phyloP scores from a whole-genome alignment of 140 eudicot genomes.

The Bidens hawaiensis region DNA sequence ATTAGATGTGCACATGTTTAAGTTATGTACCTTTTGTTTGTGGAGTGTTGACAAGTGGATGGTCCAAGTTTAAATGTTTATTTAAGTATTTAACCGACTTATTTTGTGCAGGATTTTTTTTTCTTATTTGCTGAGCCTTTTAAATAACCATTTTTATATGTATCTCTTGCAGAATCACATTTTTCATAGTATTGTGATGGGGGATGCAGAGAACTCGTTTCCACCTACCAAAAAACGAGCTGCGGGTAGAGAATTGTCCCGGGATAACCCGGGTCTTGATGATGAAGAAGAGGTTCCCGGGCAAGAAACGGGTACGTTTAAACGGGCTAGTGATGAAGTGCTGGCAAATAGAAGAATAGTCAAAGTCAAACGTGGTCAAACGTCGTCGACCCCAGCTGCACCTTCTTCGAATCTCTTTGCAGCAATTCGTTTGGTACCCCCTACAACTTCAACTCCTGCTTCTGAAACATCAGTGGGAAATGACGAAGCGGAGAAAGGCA shows the following conservation, averaged over 20 bases:
- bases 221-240: constrained; percentile 6
- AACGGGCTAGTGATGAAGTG: constrained; percentile 81
- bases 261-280: constrained; percentile 85
- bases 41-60: neutral
- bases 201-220: neutral
- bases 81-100: no score
- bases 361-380: constrained; percentile 66
- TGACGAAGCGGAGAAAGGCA: neutral
- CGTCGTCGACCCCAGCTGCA: constrained; percentile 42
- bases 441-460: constrained; percentile 24
- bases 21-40: neutral
- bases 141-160: neutral
- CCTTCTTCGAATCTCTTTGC: constrained; percentile 87
- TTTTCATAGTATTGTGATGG: neutral
- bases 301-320: constrained; percentile 65
- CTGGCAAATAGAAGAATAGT: constrained; percentile 74
- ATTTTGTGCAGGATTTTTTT: neutral
- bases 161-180: neutral
- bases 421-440: constrained; percentile 55
- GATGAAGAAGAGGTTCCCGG: constrained; percentile 66
- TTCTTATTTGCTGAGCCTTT: neutral
- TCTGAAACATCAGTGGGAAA: constrained; percentile 15
- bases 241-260: constrained; percentile 68
- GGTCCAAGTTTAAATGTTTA: neutral
- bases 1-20: no score